Evolutionary conservation across 768 basidiomycete genomes (phyloP).

Genomic region (Leccinum variicolor): DNA sequence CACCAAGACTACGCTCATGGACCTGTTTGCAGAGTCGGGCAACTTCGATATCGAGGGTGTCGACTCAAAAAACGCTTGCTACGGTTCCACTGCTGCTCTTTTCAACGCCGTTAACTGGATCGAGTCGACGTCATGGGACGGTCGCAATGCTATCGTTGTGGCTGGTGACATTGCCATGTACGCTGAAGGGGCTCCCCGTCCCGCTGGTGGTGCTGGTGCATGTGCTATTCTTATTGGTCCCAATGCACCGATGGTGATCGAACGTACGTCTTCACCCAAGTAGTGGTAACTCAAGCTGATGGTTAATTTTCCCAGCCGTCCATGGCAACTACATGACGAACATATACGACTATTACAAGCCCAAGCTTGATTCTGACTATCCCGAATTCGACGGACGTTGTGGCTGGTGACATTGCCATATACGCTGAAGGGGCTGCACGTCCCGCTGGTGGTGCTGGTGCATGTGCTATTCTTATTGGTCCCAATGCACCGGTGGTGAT

Average conservation of each 20-base stretch:
- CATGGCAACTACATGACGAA: slow-evolving; percentile 98
- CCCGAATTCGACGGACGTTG: slow-evolving; percentile 98
- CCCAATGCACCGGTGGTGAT: slow-evolving; percentile 93
- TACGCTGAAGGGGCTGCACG: slow-evolving; percentile 95
- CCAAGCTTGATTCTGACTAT: slow-evolving; percentile 90
- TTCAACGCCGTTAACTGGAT: slow-evolving; percentile 99
- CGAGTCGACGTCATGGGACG: slow-evolving; percentile 95
- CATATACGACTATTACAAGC: slow-evolving; percentile 99
- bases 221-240: slow-evolving; percentile 95
- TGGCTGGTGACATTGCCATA: slow-evolving; percentile 97
- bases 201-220: slow-evolving; percentile 96
- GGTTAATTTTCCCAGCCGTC: slow-evolving; percentile 56
- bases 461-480: slow-evolving; percentile 91
- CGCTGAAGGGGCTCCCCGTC: slow-evolving; percentile 91
- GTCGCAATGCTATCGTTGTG: slow-evolving; percentile 95
- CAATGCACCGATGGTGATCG: slow-evolving; percentile 89
- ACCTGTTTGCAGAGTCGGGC: slow-evolving; percentile 88
- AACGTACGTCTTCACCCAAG: slow-evolving; percentile 61
- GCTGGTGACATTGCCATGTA: slow-evolving; percentile 98
- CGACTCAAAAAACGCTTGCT: slow-evolving; percentile 99
- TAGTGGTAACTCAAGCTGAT: slow-evolving; percentile 5
- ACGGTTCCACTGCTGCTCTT: slow-evolving; percentile 96
- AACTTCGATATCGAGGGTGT: slow-evolving; percentile 99
- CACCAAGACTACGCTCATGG: slow-evolving; percentile 98
- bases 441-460: slow-evolving; percentile 95